Evolutionary conservation across 768 basidiomycete species (phyloP), one percentile per base, ranked within the genome.

Genomic region (Amanita phalloides): DNA sequence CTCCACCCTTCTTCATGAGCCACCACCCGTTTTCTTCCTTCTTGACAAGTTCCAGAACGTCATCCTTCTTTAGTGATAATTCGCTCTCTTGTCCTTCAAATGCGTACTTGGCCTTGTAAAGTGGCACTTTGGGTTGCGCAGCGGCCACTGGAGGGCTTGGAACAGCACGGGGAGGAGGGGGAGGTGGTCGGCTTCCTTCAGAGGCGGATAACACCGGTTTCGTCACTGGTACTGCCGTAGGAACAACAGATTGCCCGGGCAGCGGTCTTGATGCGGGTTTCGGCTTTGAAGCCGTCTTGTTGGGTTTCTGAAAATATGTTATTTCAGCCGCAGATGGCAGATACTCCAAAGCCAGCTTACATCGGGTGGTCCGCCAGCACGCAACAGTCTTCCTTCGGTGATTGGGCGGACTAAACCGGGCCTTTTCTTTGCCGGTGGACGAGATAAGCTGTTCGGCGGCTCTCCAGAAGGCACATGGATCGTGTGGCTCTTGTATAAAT

Each of bases 21-120:
- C 96, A 98, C 96, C 96, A 99, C 2, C 95, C 96, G 59, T 95
- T 95, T 54, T 93, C 82, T 56, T 93, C 84, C 62, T 96, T 92
- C 71, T 95, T 85, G 30, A 93, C 73, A 17, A 98, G 71, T 68
- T 97, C 94, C 1, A 98, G 89, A 2, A 88, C 53, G 54, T 97
- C 96, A 59, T 93, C 96, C 66, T 97, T 97, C 57, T 76, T 78
- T 48, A 99, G 66, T 5, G 81, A 71, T 76, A 97, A 84, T 66
- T 99, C 96, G 10, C 94, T 94, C 32, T 85, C 84, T 66, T 97
- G 89, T 1, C 93, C 94, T 35, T 83, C 75, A 62, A 99, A 99
- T n/a, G 84, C 79, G 66, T 85, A 99, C 57, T 95, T 87, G 20
- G 90, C 88, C 55, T 84, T 82, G 68, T 94, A 96, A 66, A 78